Evolutionary conservation across 2,329 filamentous ascomycete genomes (phyloP).

Genomic region (Tolypocladium tundrense): DNA sequence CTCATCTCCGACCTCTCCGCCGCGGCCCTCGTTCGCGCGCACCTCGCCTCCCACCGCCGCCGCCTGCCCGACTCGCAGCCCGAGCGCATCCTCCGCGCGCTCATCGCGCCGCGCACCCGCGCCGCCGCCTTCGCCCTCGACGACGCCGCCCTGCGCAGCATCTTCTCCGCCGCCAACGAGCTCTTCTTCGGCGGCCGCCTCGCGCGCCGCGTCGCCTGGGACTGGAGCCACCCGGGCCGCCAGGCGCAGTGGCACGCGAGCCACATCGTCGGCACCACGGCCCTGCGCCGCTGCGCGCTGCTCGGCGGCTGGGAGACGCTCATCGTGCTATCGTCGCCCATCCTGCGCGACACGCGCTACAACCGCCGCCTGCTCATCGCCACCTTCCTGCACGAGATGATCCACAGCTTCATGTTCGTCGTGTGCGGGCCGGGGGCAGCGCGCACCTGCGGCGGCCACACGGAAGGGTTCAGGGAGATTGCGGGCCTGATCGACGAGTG

Average conservation of each 20-base stretch:
- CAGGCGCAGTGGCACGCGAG: slow-evolving; percentile 33
- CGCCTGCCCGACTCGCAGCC: slow-evolving; percentile 39
- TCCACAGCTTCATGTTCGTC: slow-evolving; percentile 57
- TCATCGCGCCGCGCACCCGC: slow-evolving; percentile 40
- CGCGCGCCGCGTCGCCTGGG: slow-evolving; percentile 48
- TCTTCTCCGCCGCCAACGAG: slow-evolving; percentile 51
- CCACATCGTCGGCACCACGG: slow-evolving; percentile 53
- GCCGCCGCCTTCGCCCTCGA: slow-evolving; percentile 42
- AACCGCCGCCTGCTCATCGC: slow-evolving; percentile 52
- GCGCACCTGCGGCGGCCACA: slow-evolving; percentile 44
- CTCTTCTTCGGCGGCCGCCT: slow-evolving; percentile 51
- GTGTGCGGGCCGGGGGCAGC: slow-evolving; percentile 46
- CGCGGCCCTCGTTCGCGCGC: slow-evolving; percentile 35
- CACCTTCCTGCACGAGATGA: slow-evolving; percentile 56
- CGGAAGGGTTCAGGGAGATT: slow-evolving; percentile 47
- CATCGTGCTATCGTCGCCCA: slow-evolving; percentile 49
- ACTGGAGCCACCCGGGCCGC: slow-evolving; percentile 45
- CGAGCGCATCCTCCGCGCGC: slow-evolving; percentile 45
- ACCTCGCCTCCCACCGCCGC: slow-evolving; percentile 33
- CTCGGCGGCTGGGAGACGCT: slow-evolving; percentile 49
- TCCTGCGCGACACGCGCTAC: slow-evolving; percentile 45
- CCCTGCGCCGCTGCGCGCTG: slow-evolving; percentile 36
- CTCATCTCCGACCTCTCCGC: slow-evolving; percentile 36
- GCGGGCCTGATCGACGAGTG: slow-evolving; percentile 50
- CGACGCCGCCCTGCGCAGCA: slow-evolving; percentile 44